A percentile compares a stretch with the other conserved stretches of the same genome.
Conservation (phyloP, 345 rosid species). For the Aquilaria sinensis region DNA sequence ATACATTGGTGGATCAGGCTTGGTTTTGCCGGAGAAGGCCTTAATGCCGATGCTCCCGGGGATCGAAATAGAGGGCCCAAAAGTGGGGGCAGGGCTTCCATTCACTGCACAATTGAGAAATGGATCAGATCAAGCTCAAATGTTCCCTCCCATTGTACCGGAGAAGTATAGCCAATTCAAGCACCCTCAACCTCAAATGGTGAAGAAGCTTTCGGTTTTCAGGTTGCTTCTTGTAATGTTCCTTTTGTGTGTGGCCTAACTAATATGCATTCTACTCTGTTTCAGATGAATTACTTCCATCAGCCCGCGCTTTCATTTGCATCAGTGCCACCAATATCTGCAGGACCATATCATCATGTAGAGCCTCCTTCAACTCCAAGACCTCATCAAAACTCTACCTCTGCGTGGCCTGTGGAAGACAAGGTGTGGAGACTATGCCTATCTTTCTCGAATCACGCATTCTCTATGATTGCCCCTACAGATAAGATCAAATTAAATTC, state of each 20-base stretch:
- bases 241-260: not conserved
- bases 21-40: slow-evolving; percentile 17
- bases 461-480: no score
- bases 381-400: slow-evolving; percentile 17
- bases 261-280: not conserved
- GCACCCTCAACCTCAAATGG: slow-evolving; percentile 28
- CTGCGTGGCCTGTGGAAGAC: slow-evolving; percentile 32
- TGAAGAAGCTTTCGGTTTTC: not conserved
- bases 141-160: slow-evolving; percentile 28
- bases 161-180: slow-evolving; percentile 23
- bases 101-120: slow-evolving; percentile 13
- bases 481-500: no score
- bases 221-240: not conserved
- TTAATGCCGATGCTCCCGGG: slow-evolving; percentile 14
- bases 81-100: slow-evolving; percentile 25
- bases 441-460: no score
- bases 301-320: slow-evolving; percentile 12
- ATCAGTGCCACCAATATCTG: slow-evolving; percentile 18
- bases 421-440: slow-evolving; percentile 22
- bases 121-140: slow-evolving; percentile 30
- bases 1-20: slow-evolving; percentile 18
- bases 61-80: slow-evolving; percentile 5
- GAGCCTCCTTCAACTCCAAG: slow-evolving; percentile 72
- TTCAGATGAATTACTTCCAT: slow-evolving; percentile 38
- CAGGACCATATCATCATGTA: slow-evolving; percentile 23